Percentiles rank a stretch among this genome's conserved stretches.
Conservation (phyloP, 148 eudicot species). For the Rhododendron henanense region DNA sequence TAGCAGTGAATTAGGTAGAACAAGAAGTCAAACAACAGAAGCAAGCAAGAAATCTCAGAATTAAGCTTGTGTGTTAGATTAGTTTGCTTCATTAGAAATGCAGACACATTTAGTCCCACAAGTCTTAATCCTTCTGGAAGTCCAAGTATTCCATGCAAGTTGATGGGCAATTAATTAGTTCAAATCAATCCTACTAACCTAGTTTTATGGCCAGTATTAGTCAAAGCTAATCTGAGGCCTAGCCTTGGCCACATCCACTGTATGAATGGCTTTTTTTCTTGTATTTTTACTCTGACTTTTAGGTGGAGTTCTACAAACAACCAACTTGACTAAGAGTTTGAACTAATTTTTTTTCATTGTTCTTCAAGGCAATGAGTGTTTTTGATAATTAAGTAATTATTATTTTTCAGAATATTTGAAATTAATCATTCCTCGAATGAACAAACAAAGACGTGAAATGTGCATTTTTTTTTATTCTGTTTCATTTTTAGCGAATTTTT, state of each 20-base stretch:
- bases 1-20: not conserved
- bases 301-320: too few relatives aligned
- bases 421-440: not conserved
- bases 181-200: not conserved
- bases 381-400: too few relatives aligned
- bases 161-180: not conserved
- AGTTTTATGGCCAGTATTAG: not conserved
- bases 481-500: not conserved
- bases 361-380: not conserved
- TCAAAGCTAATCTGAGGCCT: not conserved
- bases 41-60: not conserved
- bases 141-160: not conserved
- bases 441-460: not conserved
- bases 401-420: not conserved
- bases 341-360: not conserved
- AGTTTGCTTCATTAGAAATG: not conserved
- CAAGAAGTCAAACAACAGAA: not conserved
- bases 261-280: not conserved
- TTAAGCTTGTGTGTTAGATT: not conserved
- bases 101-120: not conserved
- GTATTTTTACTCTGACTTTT: not conserved
- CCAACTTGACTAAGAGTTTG: not conserved
- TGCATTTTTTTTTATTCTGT: too few relatives aligned
- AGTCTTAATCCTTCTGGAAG: not conserved
- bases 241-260: not conserved